Percentiles rank a stretch among this genome's conserved stretches.
phyloP scores from a whole-genome alignment of 768 basidiomycete genomes.

The Dacryopinax spathularia region DNA sequence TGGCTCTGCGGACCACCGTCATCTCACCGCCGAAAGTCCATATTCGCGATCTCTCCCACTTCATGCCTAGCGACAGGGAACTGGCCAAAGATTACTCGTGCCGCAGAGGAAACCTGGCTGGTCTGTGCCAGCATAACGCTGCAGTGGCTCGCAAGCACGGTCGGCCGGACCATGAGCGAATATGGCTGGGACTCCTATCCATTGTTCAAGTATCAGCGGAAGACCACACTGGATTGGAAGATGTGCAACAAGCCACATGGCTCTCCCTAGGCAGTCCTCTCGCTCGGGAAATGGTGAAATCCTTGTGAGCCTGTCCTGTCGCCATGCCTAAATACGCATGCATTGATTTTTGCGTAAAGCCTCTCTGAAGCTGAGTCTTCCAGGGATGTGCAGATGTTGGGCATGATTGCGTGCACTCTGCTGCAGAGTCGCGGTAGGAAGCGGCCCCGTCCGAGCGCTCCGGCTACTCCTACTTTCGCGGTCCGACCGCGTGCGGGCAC shows the following conservation, averaged over 20 bases:
- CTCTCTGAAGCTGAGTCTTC: constrained; percentile 30
- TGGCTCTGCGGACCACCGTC: constrained; percentile 25
- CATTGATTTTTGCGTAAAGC: constrained; percentile 20
- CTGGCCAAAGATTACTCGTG: constrained; percentile 52
- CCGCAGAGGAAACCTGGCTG: constrained; percentile 29
- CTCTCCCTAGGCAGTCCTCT: constrained; percentile 7
- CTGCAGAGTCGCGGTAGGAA: constrained; percentile 29
- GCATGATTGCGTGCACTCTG: constrained; percentile 57
- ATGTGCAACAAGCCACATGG: constrained; percentile 10
- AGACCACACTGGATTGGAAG: not conserved
- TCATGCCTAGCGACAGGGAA: constrained; percentile 37
- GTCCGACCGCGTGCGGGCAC: not conserved
- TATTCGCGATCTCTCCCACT: constrained; percentile 36
- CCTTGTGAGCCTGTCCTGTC: constrained; percentile 12
- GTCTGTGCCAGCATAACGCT: constrained; percentile 48
- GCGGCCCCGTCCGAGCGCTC: not conserved
- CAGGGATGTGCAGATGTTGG: constrained; percentile 69
- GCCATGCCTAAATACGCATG: not conserved
- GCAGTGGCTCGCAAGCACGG: constrained; percentile 42
- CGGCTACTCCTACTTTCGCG: not conserved
- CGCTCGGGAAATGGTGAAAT: constrained; percentile 11
- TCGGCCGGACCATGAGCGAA: constrained; percentile 54
- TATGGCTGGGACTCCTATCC: constrained; percentile 43
- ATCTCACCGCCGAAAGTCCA: not conserved
- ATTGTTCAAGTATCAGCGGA: constrained; percentile 26